phyloP scores from a whole-genome alignment of 2,329 filamentous ascomycete species.

The Drechmeria coniospora region DNA sequence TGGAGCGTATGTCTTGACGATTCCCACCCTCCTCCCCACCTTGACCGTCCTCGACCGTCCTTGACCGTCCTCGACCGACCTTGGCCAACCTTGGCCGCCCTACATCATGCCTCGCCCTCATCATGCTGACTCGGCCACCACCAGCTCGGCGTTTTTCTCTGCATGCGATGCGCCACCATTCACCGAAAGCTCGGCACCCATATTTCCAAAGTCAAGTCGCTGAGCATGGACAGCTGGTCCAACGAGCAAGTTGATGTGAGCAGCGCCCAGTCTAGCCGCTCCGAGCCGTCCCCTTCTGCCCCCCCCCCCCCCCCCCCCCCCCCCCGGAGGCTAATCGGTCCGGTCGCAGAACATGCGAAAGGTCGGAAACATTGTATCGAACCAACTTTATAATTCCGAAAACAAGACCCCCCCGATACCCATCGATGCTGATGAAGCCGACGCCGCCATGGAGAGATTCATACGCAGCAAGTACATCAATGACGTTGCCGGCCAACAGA shows the following conservation, averaged over 20 bases:
- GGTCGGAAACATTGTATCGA: constrained; percentile 73
- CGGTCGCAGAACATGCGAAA: constrained; percentile 71
- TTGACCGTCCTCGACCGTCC: constrained; percentile 1
- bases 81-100: too few species aligned
- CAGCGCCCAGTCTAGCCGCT: not conserved
- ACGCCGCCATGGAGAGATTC: constrained; percentile 88
- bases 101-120: too few species aligned
- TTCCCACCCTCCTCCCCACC: constrained; percentile 3
- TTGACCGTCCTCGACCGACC: too few species aligned
- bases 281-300: not conserved
- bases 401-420: constrained; percentile 73
- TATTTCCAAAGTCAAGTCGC: constrained; percentile 94
- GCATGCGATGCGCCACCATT: constrained; percentile 90
- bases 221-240: constrained; percentile 97
- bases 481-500: constrained; percentile 19
- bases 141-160: constrained; percentile 86
- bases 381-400: constrained; percentile 77
- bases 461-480: constrained; percentile 89
- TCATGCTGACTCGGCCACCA: constrained; percentile 4
- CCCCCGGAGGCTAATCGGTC: too few species aligned
- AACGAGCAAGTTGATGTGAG: constrained; percentile 89
- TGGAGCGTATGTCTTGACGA: constrained; percentile 60
- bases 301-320: too few species aligned
- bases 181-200: constrained; percentile 96
- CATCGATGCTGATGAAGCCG: constrained; percentile 80